Conservation (phyloP, 306 rosid genomes). For the Quercus ilex region DNA sequence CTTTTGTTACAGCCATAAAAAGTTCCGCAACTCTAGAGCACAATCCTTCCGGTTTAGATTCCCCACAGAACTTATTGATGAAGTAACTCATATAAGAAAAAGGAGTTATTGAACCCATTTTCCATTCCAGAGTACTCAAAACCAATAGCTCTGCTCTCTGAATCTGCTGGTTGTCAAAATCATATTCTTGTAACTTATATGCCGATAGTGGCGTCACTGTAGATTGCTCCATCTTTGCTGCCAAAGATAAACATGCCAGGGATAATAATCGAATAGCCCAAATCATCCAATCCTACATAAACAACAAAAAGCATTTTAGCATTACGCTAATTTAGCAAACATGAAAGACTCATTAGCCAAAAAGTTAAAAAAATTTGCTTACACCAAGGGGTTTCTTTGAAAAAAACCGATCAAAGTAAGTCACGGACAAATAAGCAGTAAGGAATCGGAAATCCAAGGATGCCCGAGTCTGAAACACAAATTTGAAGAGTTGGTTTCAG, state of each 20-base stretch:
- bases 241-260: conserved; percentile 74
- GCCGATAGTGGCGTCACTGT: conserved; percentile 51
- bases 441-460: conserved; percentile 60
- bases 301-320: neutral
- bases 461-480: conserved; percentile 51
- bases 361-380: conserved; percentile 25
- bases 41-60: conserved; percentile 37
- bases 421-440: conserved; percentile 66
- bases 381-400: conserved; percentile 67
- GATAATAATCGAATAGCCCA: conserved; percentile 76
- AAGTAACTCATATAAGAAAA: conserved; percentile 70
- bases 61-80: conserved; percentile 44
- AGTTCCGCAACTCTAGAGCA: conserved; percentile 51
- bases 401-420: conserved; percentile 79
- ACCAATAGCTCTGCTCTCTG: conserved; percentile 72
- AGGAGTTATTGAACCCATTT: conserved; percentile 77
- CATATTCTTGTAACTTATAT: conserved; percentile 42
- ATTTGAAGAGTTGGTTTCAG: conserved; percentile 6
- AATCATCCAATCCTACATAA: conserved; percentile 56
- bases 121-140: conserved; percentile 75
- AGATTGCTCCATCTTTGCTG: conserved; percentile 92
- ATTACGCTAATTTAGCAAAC: neutral
- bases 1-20: conserved; percentile 52
- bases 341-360: conserved; percentile 4
- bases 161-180: conserved; percentile 53